Evolutionary conservation across 805 yeast species (phyloP).

Genomic region (Monosporozyma solicola): DNA sequence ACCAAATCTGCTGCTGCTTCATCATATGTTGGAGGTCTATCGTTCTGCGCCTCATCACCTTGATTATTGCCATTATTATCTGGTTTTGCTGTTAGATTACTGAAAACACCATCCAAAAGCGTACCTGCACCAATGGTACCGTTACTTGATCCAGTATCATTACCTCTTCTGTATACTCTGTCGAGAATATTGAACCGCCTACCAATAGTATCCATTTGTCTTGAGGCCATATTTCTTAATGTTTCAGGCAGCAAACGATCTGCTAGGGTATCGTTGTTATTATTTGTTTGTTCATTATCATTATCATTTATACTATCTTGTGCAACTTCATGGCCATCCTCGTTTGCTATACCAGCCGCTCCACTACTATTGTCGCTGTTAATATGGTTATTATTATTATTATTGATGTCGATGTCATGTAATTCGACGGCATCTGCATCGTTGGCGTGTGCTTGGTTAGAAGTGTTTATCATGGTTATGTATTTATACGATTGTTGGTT

Average conservation of each 20-base stretch:
- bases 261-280: slow-evolving; percentile 2
- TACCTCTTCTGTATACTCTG: slow-evolving; percentile 25
- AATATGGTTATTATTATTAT: neutral
- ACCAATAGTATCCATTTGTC: slow-evolving; percentile 24
- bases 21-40: slow-evolving; percentile 77
- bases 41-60: slow-evolving; percentile 33
- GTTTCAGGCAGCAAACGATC: slow-evolving; percentile 8
- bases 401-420: neutral
- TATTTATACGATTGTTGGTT: neutral
- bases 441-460: neutral
- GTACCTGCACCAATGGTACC: slow-evolving; percentile 13
- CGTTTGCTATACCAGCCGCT: neutral
- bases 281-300: neutral
- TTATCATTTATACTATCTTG: neutral
- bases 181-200: slow-evolving; percentile 35
- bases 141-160: slow-evolving; percentile 6
- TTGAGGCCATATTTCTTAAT: slow-evolving; percentile 14
- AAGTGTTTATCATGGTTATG: neutral
- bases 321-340: neutral
- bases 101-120: slow-evolving; percentile 76
- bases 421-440: neutral
- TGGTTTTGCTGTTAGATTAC: slow-evolving; percentile 87
- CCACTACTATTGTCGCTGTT: neutral
- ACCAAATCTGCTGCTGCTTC: slow-evolving; percentile 91
- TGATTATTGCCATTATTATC: slow-evolving; percentile 33